phyloP scores from a whole-genome alignment of 1,284 basidiomycete species.

The Cerioporus squamosus region DNA sequence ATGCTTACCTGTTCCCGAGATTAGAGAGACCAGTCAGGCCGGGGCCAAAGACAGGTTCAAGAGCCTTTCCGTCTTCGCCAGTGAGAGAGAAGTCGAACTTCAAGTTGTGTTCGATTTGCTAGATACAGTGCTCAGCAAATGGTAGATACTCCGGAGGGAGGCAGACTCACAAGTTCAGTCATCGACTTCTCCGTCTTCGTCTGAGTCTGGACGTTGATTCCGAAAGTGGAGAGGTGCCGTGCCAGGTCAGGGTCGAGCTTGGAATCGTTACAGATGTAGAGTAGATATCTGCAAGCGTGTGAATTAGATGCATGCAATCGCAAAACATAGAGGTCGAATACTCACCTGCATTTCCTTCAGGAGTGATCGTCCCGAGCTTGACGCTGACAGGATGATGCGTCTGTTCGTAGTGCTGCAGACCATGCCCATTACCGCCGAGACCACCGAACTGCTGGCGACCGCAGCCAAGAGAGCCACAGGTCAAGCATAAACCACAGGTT shows the following conservation, averaged over 20 bases:
- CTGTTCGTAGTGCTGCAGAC: slow-evolving; percentile 79
- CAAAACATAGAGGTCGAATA: background rate
- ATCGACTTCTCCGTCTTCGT: slow-evolving; percentile 97
- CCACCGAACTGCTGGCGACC: slow-evolving; percentile 91
- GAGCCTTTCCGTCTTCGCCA: slow-evolving; percentile 86
- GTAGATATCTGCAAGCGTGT: slow-evolving; percentile 84
- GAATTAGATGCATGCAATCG: background rate
- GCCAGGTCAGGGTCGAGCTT: slow-evolving; percentile 83
- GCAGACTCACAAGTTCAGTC: slow-evolving; percentile 81
- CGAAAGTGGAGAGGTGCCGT: slow-evolving; percentile 80
- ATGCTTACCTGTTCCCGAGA: slow-evolving; percentile 83
- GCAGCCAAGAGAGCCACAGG: slow-evolving; percentile 94
- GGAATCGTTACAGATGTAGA: slow-evolving; percentile 92
- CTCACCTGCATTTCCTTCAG: slow-evolving; percentile 88
- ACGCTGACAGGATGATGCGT: slow-evolving; percentile 87
- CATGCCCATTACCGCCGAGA: slow-evolving; percentile 89
- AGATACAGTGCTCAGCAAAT: background rate
- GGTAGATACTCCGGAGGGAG: background rate
- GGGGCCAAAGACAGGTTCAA: slow-evolving; percentile 89
- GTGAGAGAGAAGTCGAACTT: slow-evolving; percentile 95
- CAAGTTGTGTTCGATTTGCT: slow-evolving; percentile 98
- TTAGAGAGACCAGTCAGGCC: slow-evolving; percentile 92
- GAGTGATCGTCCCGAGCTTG: slow-evolving; percentile 96
- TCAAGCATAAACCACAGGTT: slow-evolving; percentile 95
- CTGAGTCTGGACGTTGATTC: slow-evolving; percentile 85